Base-by-base conservation (phyloP, 805 yeast genomes). In the Hanseniaspora singularis region DNA sequence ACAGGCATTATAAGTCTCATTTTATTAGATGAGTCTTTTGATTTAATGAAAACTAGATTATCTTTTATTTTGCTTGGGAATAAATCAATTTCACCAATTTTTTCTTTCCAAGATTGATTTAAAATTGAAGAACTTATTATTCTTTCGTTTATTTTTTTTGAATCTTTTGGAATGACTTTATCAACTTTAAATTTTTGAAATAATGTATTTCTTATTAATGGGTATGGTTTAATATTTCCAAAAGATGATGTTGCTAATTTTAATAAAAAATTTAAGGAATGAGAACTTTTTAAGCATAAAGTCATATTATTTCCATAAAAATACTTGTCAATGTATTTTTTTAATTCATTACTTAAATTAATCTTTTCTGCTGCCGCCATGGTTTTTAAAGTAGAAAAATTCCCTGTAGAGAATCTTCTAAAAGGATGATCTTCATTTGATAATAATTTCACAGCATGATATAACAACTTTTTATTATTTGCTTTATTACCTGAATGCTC, bases 371-470 rank as follows among this genome's bases (percentile, higher is more conserved):
- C 50, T 30, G 55, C 56, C 9, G 70, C 63, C 1, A 60, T 12
- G 30, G 60, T 65, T 18, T 60, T 56, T 43, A 80, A 56, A 0
- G 87, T 76, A n/a, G 62, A 55, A 15, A 63, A 58, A 53, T 71
- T 74, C 0, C 94, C 94, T 0, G 89, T 79, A 0, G 77, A 70
- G 59, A 82, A 82, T 43, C 76, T 63, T 50, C 66, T 66, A 55
- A 81, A 82, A 0, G 73, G 79, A 53, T 76, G 80, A 0, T 54
- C 20, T 1, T 55, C 40, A 45, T 66, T 65, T 1, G 81, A 67
- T 14, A 81, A 53, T 3, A 76, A 49, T 39, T 80, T 67, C 5
- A 73, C 56, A 0, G 79, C 83, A 52, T 82, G 86, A 50, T 71
- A 77, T 26, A 78, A 53, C 0, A 74, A 56, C 56, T 79, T 78